Evolutionary conservation across 306 rosid genomes (phyloP).

Genomic region (Adenanthera pavonina): DNA sequence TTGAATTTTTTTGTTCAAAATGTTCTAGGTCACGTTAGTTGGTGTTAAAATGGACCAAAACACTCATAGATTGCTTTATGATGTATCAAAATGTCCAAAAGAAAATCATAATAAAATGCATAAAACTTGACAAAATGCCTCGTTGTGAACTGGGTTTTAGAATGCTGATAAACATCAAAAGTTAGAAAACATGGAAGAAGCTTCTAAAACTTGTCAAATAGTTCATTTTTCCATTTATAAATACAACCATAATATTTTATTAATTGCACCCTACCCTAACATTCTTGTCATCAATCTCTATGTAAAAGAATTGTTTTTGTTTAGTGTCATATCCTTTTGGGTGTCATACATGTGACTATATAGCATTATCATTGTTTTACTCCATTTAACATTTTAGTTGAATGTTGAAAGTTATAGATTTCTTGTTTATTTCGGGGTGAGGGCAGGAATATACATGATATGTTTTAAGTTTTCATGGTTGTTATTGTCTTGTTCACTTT

Average conservation of each 20-base stretch:
- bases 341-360: neutral
- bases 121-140: neutral
- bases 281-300: neutral
- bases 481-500: neutral
- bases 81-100: neutral
- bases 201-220: neutral
- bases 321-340: neutral
- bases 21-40: neutral
- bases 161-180: neutral
- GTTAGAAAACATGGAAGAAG: too few species aligned
- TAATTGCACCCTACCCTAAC: neutral
- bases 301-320: neutral
- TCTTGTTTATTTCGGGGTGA: neutral
- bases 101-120: too few species aligned
- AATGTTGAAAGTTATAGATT: neutral
- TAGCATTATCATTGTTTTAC: neutral
- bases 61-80: neutral
- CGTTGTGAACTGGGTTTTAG: too few species aligned
- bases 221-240: too few species aligned
- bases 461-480: neutral
- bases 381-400: neutral
- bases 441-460: neutral
- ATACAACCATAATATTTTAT: too few species aligned
- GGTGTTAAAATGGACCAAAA: neutral
- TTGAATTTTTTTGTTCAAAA: too few species aligned